A percentile compares a stretch with the other conserved stretches of the same genome.
These are phyloP conservation scores for Colletotrichum tamarilloi DNA, from an alignment of 2,329 filamentous ascomycete species.

Conservation along the genomic window DNA sequence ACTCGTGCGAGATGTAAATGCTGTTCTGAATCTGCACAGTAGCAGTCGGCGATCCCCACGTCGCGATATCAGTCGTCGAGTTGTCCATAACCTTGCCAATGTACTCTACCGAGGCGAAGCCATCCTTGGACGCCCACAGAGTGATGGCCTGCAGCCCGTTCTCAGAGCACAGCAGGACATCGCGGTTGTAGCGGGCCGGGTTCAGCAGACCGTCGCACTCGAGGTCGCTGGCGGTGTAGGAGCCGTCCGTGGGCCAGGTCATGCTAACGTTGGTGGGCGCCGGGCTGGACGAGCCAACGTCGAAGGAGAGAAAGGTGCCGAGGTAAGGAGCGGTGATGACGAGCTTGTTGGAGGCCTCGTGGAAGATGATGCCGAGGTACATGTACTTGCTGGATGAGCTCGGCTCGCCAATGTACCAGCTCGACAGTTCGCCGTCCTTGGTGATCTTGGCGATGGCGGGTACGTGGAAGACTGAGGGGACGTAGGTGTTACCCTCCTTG, in stretches of 20 bases:
- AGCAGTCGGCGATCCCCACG: background rate
- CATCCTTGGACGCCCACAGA: background rate
- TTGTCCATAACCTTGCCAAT: background rate
- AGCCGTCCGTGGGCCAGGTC: background rate
- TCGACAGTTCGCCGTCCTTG: background rate
- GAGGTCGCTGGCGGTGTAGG: background rate
- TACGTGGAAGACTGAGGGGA: background rate
- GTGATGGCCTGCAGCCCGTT: background rate
- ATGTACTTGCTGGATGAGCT: slow-evolving; percentile 9
- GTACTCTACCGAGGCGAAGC: background rate
- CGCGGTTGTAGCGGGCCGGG: background rate
- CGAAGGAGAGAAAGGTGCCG: background rate
- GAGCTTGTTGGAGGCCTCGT: slow-evolving; percentile 4
- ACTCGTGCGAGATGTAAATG: background rate
- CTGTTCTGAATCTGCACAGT: background rate
- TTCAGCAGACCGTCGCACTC: background rate
- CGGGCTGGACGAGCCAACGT: background rate
- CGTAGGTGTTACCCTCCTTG: background rate
- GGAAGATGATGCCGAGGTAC: background rate
- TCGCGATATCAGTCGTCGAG: background rate
- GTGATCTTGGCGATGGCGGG: background rate
- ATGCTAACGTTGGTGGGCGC: background rate
- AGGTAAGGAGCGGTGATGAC: background rate
- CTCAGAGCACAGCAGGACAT: background rate
- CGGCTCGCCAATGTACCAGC: slow-evolving; percentile 5